These are phyloP conservation scores for Suhomyces bolitotheri DNA, from an alignment of 1,139 yeast species.

Conservation along the genomic window DNA sequence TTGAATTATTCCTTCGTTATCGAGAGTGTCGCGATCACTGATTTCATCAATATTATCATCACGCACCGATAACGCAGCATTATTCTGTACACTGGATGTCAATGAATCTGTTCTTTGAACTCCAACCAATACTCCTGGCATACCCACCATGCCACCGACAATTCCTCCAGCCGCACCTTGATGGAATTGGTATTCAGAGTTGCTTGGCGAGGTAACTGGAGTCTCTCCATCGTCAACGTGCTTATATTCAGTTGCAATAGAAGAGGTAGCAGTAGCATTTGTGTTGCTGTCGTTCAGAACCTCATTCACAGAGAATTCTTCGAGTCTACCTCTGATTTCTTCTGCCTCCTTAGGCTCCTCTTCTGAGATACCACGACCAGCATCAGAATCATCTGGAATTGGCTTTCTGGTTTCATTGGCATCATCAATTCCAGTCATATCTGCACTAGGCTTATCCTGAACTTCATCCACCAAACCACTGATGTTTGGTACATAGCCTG, in stretches of 20 bases:
- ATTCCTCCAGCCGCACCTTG: slow-evolving; percentile 40
- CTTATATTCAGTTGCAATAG: slow-evolving; percentile 31
- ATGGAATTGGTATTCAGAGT: slow-evolving; percentile 55
- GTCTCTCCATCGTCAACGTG: slow-evolving; percentile 45
- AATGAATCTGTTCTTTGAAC: slow-evolving; percentile 70
- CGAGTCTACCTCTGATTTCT: slow-evolving; percentile 16
- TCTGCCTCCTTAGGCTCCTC: slow-evolving; percentile 2
- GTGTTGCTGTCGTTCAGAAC: slow-evolving; percentile 23
- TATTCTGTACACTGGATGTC: slow-evolving; percentile 88
- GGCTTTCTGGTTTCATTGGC: slow-evolving; percentile 15
- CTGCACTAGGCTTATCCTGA: slow-evolving; percentile 26
- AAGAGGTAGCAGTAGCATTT: slow-evolving; percentile 37
- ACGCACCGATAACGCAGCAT: slow-evolving; percentile 86
- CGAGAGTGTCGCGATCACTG: slow-evolving; percentile 62
- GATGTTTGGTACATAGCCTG: slow-evolving; percentile 2
- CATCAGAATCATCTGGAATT: slow-evolving; percentile 1
- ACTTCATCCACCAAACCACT: slow-evolving; percentile 29
- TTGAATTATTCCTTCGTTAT: slow-evolving; percentile 17
- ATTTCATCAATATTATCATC: slow-evolving; percentile 66
- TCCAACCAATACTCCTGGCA: slow-evolving; percentile 50
- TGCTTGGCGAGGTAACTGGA: slow-evolving; percentile 58
- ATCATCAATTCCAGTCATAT: slow-evolving; percentile 33
- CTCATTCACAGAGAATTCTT: slow-evolving; percentile 20
- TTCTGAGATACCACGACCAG: slow-evolving; percentile 3
- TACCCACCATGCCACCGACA: slow-evolving; percentile 44